Conservation (phyloP, 2,329 filamentous ascomycete species). For the Fusarium dlaminii region DNA sequence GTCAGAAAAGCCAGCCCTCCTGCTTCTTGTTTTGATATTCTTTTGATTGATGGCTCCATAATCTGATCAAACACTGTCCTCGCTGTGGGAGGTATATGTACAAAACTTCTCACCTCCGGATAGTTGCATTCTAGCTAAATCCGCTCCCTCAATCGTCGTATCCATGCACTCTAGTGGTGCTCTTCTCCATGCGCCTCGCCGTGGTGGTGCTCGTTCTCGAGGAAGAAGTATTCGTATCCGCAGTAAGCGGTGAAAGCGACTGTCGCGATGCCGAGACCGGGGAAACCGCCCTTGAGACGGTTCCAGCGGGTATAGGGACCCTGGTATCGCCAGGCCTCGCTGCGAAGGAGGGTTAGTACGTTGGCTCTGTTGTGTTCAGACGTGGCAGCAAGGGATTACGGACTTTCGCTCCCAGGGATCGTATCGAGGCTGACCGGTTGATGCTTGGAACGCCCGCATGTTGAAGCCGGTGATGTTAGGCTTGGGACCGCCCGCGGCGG, state of each 20-base stretch:
- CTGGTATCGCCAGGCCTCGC: slow-evolving; percentile 94
- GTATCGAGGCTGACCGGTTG: slow-evolving; percentile 70
- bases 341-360: slow-evolving; percentile 51
- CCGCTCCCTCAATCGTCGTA: slow-evolving; percentile 18
- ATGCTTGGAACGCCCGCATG: slow-evolving; percentile 78
- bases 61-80: slow-evolving; percentile 29
- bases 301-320: slow-evolving; percentile 89
- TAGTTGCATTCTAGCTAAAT: slow-evolving; percentile 16
- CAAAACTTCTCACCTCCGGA: slow-evolving; percentile 26
- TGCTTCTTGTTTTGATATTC: neutral
- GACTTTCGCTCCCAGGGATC: slow-evolving; percentile 74
- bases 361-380: neutral
- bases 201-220: slow-evolving; percentile 74
- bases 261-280: slow-evolving; percentile 90
- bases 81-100: slow-evolving; percentile 39
- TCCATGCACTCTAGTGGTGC: slow-evolving; percentile 57
- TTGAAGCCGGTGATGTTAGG: slow-evolving; percentile 94
- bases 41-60: slow-evolving; percentile 36
- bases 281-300: slow-evolving; percentile 86
- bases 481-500: slow-evolving; percentile 62
- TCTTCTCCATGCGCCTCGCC: slow-evolving; percentile 65
- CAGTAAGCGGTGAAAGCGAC: slow-evolving; percentile 93
- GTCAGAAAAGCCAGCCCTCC: neutral
- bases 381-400: slow-evolving; percentile 46
- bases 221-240: slow-evolving; percentile 86